Evolutionary conservation across 352 stramenopile genomes (phyloP).

Genomic region (Phytophthora pseudosyringae): DNA sequence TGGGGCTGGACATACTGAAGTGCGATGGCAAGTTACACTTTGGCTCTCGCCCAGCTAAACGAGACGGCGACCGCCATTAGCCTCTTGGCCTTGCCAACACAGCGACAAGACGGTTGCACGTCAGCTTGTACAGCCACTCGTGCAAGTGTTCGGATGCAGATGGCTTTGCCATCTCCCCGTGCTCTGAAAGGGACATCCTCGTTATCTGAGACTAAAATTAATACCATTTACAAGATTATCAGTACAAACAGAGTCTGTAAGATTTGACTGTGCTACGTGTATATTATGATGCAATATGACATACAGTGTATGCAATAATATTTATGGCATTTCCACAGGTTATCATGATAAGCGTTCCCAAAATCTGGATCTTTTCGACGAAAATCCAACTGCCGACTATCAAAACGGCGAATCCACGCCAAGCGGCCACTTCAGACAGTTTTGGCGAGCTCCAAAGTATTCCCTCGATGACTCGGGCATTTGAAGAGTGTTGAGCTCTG

Average conservation of each 20-base stretch:
- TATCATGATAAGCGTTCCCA: not conserved
- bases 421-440: not conserved
- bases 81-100: not conserved
- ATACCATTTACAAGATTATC: not conserved
- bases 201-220: constrained; percentile 10
- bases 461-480: not conserved
- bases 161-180: too few relatives aligned
- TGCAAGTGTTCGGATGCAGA: too few relatives aligned
- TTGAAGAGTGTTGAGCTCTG: not conserved
- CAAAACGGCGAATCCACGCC: constrained; percentile 23
- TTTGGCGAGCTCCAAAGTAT: not conserved
- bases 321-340: not conserved
- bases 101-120: not conserved
- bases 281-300: too few relatives aligned
- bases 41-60: not conserved
- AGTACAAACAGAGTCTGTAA: too few relatives aligned
- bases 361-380: constrained; percentile 26
- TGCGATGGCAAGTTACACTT: not conserved
- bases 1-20: not conserved
- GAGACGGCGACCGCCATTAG: not conserved
- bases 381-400: constrained; percentile 33
- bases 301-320: too few relatives aligned
- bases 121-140: constrained; percentile 13
- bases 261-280: too few relatives aligned
- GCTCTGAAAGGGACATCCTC: constrained; percentile 1